phyloP scores from a whole-genome alignment of 257 asterid species.

The Gynochthodes officinalis region DNA sequence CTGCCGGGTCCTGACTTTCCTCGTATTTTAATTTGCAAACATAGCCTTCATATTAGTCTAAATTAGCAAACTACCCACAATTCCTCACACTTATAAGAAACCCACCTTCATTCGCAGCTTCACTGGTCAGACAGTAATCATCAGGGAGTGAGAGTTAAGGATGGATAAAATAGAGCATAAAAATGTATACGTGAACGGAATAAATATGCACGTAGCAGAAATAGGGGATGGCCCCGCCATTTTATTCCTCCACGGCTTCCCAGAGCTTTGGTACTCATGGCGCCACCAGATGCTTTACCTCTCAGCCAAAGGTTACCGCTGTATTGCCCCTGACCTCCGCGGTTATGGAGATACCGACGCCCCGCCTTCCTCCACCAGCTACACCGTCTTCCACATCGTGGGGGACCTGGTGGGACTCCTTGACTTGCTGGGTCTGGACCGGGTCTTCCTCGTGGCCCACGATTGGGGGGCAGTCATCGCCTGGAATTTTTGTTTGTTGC shows the following conservation, averaged over 20 bases:
- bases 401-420: conserved; percentile 72
- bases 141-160: no score
- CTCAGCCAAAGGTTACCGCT: conserved; percentile 72
- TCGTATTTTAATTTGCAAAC: no score
- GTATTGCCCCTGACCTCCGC: conserved; percentile 91
- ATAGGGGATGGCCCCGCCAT: conserved; percentile 78
- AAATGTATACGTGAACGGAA: conserved; percentile 55
- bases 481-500: conserved; percentile 70
- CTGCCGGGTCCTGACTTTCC: no score
- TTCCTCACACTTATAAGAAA: no score
- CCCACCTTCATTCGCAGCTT: no score
- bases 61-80: no score
- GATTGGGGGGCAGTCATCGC: conserved; percentile 94
- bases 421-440: conserved; percentile 52
- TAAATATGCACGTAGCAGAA: conserved; percentile 87
- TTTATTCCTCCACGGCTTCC: conserved; percentile 88
- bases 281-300: conserved; percentile 88
- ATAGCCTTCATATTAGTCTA: no score
- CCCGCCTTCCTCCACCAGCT: conserved; percentile 63
- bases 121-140: no score
- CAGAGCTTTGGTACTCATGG: conserved; percentile 99
- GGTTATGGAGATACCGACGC: conserved; percentile 93
- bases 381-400: conserved; percentile 65
- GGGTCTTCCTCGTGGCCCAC: conserved; percentile 79
- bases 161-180: conserved; percentile 76